Conservation (phyloP, 2,329 filamentous ascomycete species). For the Diaporthe batatas region DNA sequence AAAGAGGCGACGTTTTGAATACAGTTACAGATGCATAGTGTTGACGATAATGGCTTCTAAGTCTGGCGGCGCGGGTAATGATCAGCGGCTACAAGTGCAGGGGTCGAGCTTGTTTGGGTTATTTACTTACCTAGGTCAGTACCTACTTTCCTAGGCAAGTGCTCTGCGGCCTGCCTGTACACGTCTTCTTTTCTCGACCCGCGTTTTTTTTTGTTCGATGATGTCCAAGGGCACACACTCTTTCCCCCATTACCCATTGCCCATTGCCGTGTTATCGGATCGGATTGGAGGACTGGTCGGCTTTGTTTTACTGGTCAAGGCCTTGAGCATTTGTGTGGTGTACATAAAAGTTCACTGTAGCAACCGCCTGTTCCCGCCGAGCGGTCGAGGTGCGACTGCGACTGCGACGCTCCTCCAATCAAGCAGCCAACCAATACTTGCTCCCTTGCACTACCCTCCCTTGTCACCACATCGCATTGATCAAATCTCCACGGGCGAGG, state of each 20-base stretch:
- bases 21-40: background rate
- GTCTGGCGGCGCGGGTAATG: background rate
- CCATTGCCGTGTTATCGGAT: background rate
- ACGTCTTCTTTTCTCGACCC: conserved; percentile 15
- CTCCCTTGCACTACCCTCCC: conserved; percentile 23
- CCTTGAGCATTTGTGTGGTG: background rate
- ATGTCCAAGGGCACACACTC: background rate
- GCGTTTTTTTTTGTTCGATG: conserved; percentile 9
- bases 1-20: too few species aligned
- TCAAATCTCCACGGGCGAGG: conserved; percentile 19
- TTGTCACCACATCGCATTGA: conserved; percentile 32
- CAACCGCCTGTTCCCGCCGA: conserved; percentile 1
- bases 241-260: background rate
- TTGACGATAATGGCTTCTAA: too few species aligned
- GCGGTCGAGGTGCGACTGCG: background rate
- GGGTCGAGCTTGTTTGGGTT: conserved; percentile 19
- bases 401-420: conserved; percentile 5
- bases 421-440: conserved; percentile 10
- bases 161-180: background rate
- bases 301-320: conserved; percentile 7
- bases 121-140: background rate
- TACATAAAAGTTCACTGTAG: conserved; percentile 9
- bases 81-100: conserved; percentile 18
- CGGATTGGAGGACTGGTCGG: background rate
- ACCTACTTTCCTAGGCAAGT: background rate